A percentile compares a stretch with the other conserved stretches of the same genome.
Evolutionary conservation across 2,329 filamentous ascomycete species (phyloP).

Genomic region (Amesomyces nigricolor): DNA sequence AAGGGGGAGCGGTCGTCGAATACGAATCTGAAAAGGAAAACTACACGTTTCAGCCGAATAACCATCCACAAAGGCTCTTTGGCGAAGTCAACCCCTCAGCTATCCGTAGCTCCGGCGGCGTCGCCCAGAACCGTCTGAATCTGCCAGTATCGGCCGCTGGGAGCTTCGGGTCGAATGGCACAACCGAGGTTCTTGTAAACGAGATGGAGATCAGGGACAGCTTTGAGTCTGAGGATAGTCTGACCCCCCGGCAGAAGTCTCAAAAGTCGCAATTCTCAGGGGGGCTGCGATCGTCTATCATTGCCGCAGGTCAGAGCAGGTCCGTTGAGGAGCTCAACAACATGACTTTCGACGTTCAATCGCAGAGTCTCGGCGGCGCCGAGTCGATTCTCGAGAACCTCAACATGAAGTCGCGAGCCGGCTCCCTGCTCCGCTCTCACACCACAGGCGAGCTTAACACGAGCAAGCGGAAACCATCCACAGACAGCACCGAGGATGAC

Average conservation of each 20-base stretch:
- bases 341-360: constrained; percentile 46
- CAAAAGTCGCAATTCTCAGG: constrained; percentile 19
- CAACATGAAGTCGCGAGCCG: constrained; percentile 38
- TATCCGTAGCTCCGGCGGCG: constrained; percentile 48
- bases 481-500: constrained; percentile 49
- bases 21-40: constrained; percentile 79
- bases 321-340: constrained; percentile 48
- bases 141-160: constrained; percentile 35
- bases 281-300: constrained; percentile 24
- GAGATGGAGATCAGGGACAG: constrained; percentile 42
- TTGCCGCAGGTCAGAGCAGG: constrained; percentile 31
- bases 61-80: constrained; percentile 42
- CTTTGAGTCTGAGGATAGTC: constrained; percentile 42
- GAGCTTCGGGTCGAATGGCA: constrained; percentile 25
- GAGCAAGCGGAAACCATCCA: constrained; percentile 52
- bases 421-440: constrained; percentile 23
- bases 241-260: constrained; percentile 29
- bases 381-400: constrained; percentile 41
- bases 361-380: constrained; percentile 50
- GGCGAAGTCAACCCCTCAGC: constrained; percentile 52
- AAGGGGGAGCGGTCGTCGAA: constrained; percentile 38
- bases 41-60: constrained; percentile 55
- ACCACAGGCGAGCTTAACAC: constrained; percentile 35
- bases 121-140: constrained; percentile 45
- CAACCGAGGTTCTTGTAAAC: constrained; percentile 34